Base-by-base conservation (phyloP, 2,329 filamentous ascomycete genomes). In the Aspergillus intermedius region DNA sequence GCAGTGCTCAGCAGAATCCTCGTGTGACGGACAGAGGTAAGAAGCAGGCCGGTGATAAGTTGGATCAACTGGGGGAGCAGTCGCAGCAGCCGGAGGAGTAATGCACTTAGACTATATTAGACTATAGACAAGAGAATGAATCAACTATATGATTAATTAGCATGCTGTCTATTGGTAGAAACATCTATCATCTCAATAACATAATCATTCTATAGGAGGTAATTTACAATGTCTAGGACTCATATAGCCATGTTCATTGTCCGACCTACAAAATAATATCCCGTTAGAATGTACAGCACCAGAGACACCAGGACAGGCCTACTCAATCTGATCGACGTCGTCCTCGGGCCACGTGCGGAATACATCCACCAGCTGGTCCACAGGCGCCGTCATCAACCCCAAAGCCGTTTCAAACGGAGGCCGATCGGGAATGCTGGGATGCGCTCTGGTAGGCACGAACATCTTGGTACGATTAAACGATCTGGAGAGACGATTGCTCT, bases 321-420 rank as follows among this genome's bases (percentile, higher is more conserved):
- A 54, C 17, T 52, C 46, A 5, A 22, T 40, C 5, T 46, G 47
- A 13, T 30, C 44, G 1, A 52, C 23, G 13, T 50, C 53, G 22
- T 59, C 49, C 19, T 61, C 59, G 4, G 77, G 77, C 54, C 81
- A 84, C 58, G 75, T 77, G 17, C 74, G 64, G 53, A 82, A 80
- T 5, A 81, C 45, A 60, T 83, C 79, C 34, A 65, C 66, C 28
- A 84, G 52, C 50, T 73, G 74, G 59, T 83, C 81, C 15, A 83
- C 66, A 0, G 80, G 80, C 12, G 80, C 78, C 0, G 76, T 65
- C 61, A 84, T 52, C 19, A 84, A 54, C 0, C 76, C 78, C 49
- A 72, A 73, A 0, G 72, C 76, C 0, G 75, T 79, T 68, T 83
- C 79, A 50, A 80, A 82, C 0, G 76, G 77, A 2, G 78, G 77